A percentile compares a stretch with the other conserved stretches of the same genome.
Conservation (phyloP, 257 asterid genomes). For the Verbascum thapsus region DNA sequence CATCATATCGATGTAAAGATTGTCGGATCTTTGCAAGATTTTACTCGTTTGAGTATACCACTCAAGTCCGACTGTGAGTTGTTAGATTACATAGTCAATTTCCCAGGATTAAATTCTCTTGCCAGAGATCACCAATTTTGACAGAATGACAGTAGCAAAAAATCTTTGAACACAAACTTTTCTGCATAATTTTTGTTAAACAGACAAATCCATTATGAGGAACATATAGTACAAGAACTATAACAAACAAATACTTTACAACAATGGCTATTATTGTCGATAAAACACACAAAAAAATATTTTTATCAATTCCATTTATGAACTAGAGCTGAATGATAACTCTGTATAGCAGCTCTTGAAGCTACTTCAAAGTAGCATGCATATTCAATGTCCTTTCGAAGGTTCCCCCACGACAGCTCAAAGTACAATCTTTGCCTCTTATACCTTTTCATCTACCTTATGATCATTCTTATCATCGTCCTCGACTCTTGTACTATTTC, state of each 20-base stretch:
- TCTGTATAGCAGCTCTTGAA: neutral
- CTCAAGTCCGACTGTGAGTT: too few species aligned
- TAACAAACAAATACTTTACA: conserved; percentile 14
- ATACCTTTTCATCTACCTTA: conserved; percentile 38
- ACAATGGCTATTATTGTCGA: conserved; percentile 17
- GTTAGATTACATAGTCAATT: too few species aligned
- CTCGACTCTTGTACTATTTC: conserved; percentile 24
- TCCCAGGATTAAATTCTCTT: too few species aligned
- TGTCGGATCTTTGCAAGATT: too few species aligned
- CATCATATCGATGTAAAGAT: too few species aligned
- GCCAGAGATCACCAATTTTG: neutral
- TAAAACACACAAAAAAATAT: neutral
- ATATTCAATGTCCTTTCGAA: too few species aligned
- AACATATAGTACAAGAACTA: conserved; percentile 19
- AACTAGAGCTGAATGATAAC: neutral
- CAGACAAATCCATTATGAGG: too few species aligned
- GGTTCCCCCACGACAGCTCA: too few species aligned
- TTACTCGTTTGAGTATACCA: too few species aligned
- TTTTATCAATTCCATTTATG: neutral
- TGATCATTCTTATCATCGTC: conserved; percentile 42
- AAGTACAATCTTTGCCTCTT: conserved; percentile 16
- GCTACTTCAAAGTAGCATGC: neutral
- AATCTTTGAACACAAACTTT: neutral
- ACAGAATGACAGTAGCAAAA: neutral
- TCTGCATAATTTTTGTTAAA: neutral